Base-by-base conservation (phyloP, 1,284 basidiomycete genomes). In the Tylopilus sp. region DNA sequence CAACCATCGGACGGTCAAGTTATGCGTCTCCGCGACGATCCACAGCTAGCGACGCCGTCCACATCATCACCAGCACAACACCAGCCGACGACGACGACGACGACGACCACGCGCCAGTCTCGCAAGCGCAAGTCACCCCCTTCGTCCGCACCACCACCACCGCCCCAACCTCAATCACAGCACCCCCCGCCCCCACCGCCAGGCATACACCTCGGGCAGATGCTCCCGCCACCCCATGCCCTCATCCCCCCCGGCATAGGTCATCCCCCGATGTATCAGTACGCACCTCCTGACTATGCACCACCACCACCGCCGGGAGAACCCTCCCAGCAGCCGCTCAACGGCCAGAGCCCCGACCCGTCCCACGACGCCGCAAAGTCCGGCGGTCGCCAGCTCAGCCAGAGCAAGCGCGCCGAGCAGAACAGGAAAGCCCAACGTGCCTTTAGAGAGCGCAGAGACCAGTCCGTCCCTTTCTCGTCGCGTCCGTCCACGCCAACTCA, bases 371-470 rank as follows among this genome's bases (percentile, higher is more conserved):
- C 21, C 28, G 0, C 7, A 46, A 66, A 64, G 50, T 20, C 46
- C 21, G 64, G 68, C 17, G 75, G 76, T 33, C 72, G 85, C 44
- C 69, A 77, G 21, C 74, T 91, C 42, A 88, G 83, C 66, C 80
- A 77, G 62, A 87, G 82, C 63, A 91, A 91, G 64, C 79, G 88
- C 11, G 89, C 89, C 33, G 89, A 91, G 60, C 88, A 91, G 72
- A 91, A 91, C 66, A 74, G 88, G 59, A 91, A 89, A 62, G 88
- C 88, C 0, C 88, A 91, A 69, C 76, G 89, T 28, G 89, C 89
- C 2, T 91, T 91, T 65, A 72, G 88, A 55, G 88, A 91, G 65
- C 80, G 88, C 33, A 73, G 88, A 61, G 88, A 91, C 70, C 83
- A 87, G 88, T 91, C 50, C 69, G 85, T 53, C 42, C 18, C 33